Evolutionary conservation across 1,284 basidiomycete genomes (phyloP).

Genomic region (Ustilago loliicola): DNA sequence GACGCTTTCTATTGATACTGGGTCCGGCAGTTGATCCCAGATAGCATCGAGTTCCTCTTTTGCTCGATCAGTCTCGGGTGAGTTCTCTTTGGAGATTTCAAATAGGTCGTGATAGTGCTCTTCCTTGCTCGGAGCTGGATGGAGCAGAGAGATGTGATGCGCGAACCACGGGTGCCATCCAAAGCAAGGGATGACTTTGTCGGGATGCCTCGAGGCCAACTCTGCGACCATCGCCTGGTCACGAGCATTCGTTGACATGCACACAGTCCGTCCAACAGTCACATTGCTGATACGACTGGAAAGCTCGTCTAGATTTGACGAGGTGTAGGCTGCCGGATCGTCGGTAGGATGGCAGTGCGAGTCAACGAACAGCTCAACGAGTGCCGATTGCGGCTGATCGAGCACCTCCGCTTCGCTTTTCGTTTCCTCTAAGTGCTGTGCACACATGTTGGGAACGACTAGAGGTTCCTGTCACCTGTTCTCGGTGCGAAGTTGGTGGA

Average conservation of each 20-base stretch:
- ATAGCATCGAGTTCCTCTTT: slow-evolving; percentile 46
- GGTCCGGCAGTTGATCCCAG: slow-evolving; percentile 55
- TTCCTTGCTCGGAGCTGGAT: slow-evolving; percentile 32
- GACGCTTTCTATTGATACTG: slow-evolving; percentile 42
- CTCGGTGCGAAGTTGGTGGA: no score
- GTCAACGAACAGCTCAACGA: slow-evolving; percentile 43
- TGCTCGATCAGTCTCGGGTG: neutral
- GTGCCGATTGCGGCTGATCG: neutral
- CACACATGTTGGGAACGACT: slow-evolving; percentile 22
- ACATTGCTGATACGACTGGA: slow-evolving; percentile 19
- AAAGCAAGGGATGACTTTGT: slow-evolving; percentile 56
- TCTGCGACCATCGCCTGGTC: slow-evolving; percentile 61
- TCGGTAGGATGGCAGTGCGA: slow-evolving; percentile 67
- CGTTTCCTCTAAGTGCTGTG: neutral
- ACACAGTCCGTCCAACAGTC: slow-evolving; percentile 36
- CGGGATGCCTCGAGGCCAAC: slow-evolving; percentile 30
- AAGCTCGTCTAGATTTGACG: slow-evolving; percentile 34
- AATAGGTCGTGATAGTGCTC: slow-evolving; percentile 58
- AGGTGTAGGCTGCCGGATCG: slow-evolving; percentile 45
- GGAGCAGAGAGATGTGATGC: slow-evolving; percentile 58
- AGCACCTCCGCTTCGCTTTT: neutral
- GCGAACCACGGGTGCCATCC: slow-evolving; percentile 66
- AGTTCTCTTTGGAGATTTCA: neutral
- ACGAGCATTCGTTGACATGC: slow-evolving; percentile 61
- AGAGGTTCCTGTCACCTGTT: no score